Evolutionary conservation across 257 asterid genomes (phyloP), one percentile per base, ranked within the genome.

Genomic region (Fraxinus pennsylvanica): DNA sequence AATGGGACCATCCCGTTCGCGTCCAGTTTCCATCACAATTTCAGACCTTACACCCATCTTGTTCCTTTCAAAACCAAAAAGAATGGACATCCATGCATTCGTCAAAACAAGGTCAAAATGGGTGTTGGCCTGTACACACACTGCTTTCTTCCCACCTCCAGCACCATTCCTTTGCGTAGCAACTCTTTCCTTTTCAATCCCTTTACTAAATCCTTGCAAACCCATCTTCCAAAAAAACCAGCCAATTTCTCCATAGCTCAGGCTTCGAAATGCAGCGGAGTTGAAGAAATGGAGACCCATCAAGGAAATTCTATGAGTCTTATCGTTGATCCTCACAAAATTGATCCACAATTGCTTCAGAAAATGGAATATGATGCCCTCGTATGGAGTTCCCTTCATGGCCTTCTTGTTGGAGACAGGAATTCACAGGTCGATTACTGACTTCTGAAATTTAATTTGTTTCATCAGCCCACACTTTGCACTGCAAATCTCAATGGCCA

Each of bases 341-440:
- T 93, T 71, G 88, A 90, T 63, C 73, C 86, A 1, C 87, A 77
- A 65, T 83, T 95, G 94, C 74, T 90, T 79, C 84, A 93, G 85
- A 80, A 85, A 74, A 82, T 95, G 79, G 90, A 76, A 71, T 90
- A 91, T 65, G 97, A 91, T 79, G 97, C 98, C 76, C 81, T 95
- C 80, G 99, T 93, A 54, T 93, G 96, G 97, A 86, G 94, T 78
- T 92, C 99, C 79, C 92, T 95, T 78, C 90, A 83, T 63, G 99
- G 99, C 19, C 97, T 95, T 81, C 71, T 96, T 83, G 94, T 92
- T 74, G 99, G 99, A 52, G 97, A 92, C 78, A 86, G 90, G 77
- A 85, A 85, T 77, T 91, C 93, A 2, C 82, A 89, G 99, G 99
- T 94, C 35, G 35, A 1, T 9, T 38, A 38, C 8, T 38, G 43